Base-by-base conservation (phyloP, 2,329 filamentous ascomycete species). In the Rutstroemia sp. region DNA sequence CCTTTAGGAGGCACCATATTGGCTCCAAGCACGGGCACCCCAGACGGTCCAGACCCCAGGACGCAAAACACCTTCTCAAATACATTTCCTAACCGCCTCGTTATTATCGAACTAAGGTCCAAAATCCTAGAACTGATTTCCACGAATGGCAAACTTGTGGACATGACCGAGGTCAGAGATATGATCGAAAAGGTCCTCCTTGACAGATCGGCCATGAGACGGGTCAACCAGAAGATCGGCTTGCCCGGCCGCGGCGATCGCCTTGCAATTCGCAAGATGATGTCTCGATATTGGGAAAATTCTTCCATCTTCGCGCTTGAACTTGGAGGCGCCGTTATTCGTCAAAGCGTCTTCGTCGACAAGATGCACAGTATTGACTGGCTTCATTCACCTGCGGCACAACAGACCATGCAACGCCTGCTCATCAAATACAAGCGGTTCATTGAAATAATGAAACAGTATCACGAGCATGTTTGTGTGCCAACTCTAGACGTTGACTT, bases 281-380 rank as follows among this genome's bases (percentile, higher is more conserved):
- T 90, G 82, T 78, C 77, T 21, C 75, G 81, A 2, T 90, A 89
- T 66, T 87, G 85, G 83, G 77, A 81, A 21, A 89, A 89, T 65
- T 74, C 73, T n/a, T 80, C 79, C 1, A 73, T 76, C 0, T 88
- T 89, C 59, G 79, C 81, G 0, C 73, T 89, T 0, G 84, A 89
- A 58, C 79, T 89, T 1, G 73, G 77, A 4, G 81, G 83, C 1
- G 86, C 85, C 0, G 81, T 88, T 2, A 74, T 86, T 62, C 76
- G 86, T 0, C 86, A 90, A 66, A 79, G 81, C 18, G 74, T 79
- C 48, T 89, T 88, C 62, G 72, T 83, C 2, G 80, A 84, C 58
- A 89, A 92, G 73, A 92, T 92, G 87, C 77, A 80, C 62, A 77
- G 79, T 62, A 81, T 92, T 48, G 86, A 90, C 71, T 92, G 88